Evolutionary conservation across 495 filamentous ascomycete genomes (phyloP), one percentile per base, ranked within the genome.

Genomic region (Daldinia childiae): DNA sequence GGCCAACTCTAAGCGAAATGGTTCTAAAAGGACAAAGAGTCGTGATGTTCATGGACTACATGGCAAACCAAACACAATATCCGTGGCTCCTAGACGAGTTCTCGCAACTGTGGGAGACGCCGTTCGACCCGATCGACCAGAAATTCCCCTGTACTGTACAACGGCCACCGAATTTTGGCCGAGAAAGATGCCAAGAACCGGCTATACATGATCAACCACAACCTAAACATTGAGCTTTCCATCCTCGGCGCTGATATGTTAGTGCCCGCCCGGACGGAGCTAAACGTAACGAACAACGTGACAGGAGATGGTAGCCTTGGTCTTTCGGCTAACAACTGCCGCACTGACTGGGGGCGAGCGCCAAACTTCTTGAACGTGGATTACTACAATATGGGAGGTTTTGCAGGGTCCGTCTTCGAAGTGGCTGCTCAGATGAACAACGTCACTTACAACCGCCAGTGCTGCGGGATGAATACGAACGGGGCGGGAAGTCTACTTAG

Each of bases 171-270:
- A 83, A 85, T 5, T 77, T 77, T 94, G 62, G 72, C 72, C 29
- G 68, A 76, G 6, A 74, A 83, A 6, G 83, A 88, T 27, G 87
- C 87, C 1, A 78, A 81, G 64, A 82, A 85, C 5, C 83, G 91
- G 55, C 84, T 97, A 83, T 96, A 96, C 66, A 89, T 97, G 81
- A 92, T 92, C 64, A 98, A 98, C 72, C 95, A 98, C 78, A 97
- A 97, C 76, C 81, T 97, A 26, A 96, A 97, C 76, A 80, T 90
- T 50, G 86, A 93, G 69, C 81, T 96, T 34, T 84, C 82, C 36
- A 73, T 93, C 43, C 84, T 87, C 0, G 87, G 88, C 5, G 61
- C 83, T 14, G 82, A 79, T 43, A 76, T 95, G 69, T 78, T 95
- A n/a, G 90, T 97, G 62, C 94, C 94, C 3, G 92, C 94, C 71